phyloP scores from a whole-genome alignment of 2,329 filamentous ascomycete genomes.

The Alternaria incomplexa region DNA sequence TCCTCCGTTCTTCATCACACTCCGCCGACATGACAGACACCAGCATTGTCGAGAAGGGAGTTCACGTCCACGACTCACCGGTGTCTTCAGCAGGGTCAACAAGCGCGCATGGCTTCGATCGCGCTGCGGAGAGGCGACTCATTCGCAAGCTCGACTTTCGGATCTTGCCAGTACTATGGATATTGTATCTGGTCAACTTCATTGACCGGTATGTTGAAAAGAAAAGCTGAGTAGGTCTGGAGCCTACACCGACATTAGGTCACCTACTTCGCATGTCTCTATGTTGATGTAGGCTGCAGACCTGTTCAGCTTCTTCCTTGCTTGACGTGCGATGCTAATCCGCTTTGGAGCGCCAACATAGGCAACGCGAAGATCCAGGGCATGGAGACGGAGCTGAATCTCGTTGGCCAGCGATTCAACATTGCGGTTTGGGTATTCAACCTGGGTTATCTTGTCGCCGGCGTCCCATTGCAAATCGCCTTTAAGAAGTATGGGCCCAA shows the following conservation, averaged over 20 bases:
- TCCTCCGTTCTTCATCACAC: not conserved
- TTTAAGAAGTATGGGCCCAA: conserved; percentile 45
- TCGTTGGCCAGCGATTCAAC: conserved; percentile 47
- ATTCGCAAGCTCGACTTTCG: conserved; percentile 40
- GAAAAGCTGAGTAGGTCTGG: no score
- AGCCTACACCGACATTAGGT: no score
- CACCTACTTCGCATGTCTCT: no score
- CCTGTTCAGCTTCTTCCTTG: no score
- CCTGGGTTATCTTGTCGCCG: conserved; percentile 45
- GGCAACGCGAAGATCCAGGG: conserved; percentile 47
- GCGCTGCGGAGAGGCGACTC: conserved; percentile 30
- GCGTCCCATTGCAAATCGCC: conserved; percentile 40
- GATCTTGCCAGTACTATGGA: conserved; percentile 40
- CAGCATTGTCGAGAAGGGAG: conserved; percentile 16
- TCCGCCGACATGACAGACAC: conserved; percentile 3
- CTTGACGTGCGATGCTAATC: no score
- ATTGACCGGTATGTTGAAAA: no score
- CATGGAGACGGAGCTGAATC: conserved; percentile 43
- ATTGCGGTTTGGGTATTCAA: conserved; percentile 49
- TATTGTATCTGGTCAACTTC: conserved; percentile 43
- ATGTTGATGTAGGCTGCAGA: no score
- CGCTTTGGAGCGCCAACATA: no score
- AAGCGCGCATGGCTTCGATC: conserved; percentile 24
- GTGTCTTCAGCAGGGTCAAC: conserved; percentile 14
- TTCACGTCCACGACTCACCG: conserved; percentile 1